Conservation (phyloP, 192 early-diverging fungal species). For the Mortierella claussenii region DNA sequence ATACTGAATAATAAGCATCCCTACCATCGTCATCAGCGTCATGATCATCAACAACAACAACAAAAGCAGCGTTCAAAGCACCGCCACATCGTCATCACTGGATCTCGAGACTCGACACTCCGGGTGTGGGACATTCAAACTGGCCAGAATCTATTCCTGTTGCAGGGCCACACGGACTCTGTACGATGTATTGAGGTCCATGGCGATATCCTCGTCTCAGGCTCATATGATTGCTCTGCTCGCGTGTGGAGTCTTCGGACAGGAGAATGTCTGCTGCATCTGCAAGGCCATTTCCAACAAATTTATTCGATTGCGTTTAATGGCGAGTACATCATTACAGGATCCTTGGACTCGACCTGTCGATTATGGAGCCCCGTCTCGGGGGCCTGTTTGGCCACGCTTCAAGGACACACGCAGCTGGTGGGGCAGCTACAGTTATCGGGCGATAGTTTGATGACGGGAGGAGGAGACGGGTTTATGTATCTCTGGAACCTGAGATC, state of each 20-base stretch:
- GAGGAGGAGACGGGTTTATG: conserved; percentile 92
- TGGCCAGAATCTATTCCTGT: conserved; percentile 75
- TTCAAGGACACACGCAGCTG: conserved; percentile 93
- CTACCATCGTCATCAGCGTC: too few relatives aligned
- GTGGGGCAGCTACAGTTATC: conserved; percentile 93
- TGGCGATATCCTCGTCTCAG: conserved; percentile 87
- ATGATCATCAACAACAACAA: conserved; percentile 4
- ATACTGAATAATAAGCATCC: too few relatives aligned
- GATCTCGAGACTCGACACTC: conserved; percentile 91
- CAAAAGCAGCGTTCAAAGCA: not conserved
- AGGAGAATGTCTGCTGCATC: conserved; percentile 76
- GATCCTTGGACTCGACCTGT: conserved; percentile 92
- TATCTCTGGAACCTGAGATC: conserved; percentile 89
- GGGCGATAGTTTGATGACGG: conserved; percentile 86
- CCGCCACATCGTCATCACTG: conserved; percentile 81
- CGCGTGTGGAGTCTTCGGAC: conserved; percentile 89
- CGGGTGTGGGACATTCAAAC: conserved; percentile 89
- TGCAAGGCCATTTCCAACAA: conserved; percentile 90
- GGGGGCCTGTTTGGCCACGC: conserved; percentile 78
- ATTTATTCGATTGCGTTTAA: conserved; percentile 96
- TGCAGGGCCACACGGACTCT: conserved; percentile 87
- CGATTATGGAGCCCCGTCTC: conserved; percentile 91
- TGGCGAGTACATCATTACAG: conserved; percentile 85
- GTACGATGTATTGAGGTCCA: conserved; percentile 92
- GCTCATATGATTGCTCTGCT: conserved; percentile 93